phyloP scores from a whole-genome alignment of 257 asterid genomes.

The Jacaranda mimosifolia region DNA sequence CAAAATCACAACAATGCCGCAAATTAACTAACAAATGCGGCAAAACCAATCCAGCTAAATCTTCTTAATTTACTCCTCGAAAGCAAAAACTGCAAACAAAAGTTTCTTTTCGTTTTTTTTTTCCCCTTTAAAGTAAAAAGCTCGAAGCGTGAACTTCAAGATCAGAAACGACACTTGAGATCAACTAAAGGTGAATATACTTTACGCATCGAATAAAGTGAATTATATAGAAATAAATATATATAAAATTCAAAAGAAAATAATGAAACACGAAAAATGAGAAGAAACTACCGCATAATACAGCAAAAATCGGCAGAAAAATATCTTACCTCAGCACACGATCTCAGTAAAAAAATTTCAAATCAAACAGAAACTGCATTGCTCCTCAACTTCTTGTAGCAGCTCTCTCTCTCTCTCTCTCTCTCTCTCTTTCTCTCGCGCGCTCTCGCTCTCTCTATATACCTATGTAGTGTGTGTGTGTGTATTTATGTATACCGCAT shows the following conservation, averaged over 20 bases:
- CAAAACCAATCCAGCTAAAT: slow-evolving; percentile 21
- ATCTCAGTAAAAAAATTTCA: slow-evolving; percentile 34
- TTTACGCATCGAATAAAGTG: slow-evolving; percentile 41
- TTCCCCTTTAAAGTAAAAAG: background rate
- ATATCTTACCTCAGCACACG: slow-evolving; percentile 36
- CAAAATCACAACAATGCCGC: slow-evolving; percentile 1
- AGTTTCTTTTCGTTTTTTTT: slow-evolving; percentile 5
- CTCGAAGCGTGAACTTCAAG: slow-evolving; percentile 44
- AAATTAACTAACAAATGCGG: slow-evolving; percentile 25
- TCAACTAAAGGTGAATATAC: slow-evolving; percentile 39
- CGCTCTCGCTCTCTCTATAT: too few species aligned
- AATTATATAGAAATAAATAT: slow-evolving; percentile 23
- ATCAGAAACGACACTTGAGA: slow-evolving; percentile 37
- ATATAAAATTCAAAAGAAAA: slow-evolving; percentile 4
- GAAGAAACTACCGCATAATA: slow-evolving; percentile 13
- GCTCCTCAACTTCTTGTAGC: slow-evolving; percentile 28
- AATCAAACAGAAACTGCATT: slow-evolving; percentile 28
- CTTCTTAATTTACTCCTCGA: slow-evolving; percentile 29
- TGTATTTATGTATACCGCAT: background rate
- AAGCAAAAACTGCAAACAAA: slow-evolving; percentile 16
- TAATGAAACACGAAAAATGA: background rate
- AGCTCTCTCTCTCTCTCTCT: slow-evolving; percentile 16
- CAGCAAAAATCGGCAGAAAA: slow-evolving; percentile 28
- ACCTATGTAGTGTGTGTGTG: background rate
- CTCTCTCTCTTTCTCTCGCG: slow-evolving; percentile 13